Percentiles rank a stretch among this genome's conserved stretches.
Evolutionary conservation across 2,329 filamentous ascomycete species (phyloP).

Genomic region (Fusarium oxysporum): DNA sequence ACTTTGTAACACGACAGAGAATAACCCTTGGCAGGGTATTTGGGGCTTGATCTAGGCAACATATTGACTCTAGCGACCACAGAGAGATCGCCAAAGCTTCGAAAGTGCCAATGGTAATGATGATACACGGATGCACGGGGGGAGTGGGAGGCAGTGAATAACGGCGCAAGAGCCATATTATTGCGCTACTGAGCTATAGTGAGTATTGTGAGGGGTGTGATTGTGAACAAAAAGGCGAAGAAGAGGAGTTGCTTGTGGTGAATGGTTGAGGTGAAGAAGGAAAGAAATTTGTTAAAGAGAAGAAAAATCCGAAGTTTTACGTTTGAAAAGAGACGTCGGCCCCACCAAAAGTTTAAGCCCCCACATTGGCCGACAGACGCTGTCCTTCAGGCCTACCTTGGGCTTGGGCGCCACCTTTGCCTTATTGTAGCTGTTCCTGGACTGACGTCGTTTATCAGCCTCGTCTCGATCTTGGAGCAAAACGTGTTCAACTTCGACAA

Average conservation of each 20-base stretch:
- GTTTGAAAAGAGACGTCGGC: slow-evolving; percentile 23
- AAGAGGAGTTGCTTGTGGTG: background rate
- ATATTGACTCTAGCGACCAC: slow-evolving; percentile 89
- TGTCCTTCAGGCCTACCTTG: slow-evolving; percentile 1
- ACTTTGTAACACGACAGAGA: slow-evolving; percentile 94
- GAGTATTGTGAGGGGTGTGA: background rate
- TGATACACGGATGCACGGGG: background rate
- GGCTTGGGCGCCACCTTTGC: slow-evolving; percentile 29
- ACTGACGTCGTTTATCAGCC: slow-evolving; percentile 38
- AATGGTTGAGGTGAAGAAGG: slow-evolving; percentile 24
- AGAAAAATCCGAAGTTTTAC: slow-evolving; percentile 33
- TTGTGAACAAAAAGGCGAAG: background rate
- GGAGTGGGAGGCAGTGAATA: slow-evolving; percentile 1
- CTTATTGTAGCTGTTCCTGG: slow-evolving; percentile 28
- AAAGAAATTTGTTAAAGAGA: slow-evolving; percentile 11
- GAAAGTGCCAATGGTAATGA: slow-evolving; percentile 75
- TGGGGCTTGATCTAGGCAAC: slow-evolving; percentile 81
- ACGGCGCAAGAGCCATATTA: slow-evolving; percentile 7
- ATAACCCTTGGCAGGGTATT: slow-evolving; percentile 89
- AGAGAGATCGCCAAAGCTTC: slow-evolving; percentile 83
- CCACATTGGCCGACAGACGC: slow-evolving; percentile 20
- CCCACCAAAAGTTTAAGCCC: slow-evolving; percentile 24
- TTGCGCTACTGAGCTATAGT: slow-evolving; percentile 35
- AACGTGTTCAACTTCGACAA: slow-evolving; percentile 34
- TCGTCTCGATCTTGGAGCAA: slow-evolving; percentile 27